Evolutionary conservation across 768 basidiomycete species (phyloP).

Genomic region (Podaxis sp.): DNA sequence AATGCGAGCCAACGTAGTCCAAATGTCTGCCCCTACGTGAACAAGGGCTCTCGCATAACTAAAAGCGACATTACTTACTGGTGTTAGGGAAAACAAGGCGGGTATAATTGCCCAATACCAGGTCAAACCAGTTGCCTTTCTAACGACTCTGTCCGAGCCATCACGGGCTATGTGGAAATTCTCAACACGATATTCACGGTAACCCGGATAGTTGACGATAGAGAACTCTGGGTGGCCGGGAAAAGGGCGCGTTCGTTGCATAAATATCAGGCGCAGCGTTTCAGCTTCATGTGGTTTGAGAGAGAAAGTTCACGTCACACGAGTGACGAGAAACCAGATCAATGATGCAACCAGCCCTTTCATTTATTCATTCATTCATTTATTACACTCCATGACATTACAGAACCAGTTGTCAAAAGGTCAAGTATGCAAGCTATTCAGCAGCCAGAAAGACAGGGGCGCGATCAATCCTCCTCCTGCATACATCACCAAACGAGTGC

Average conservation of each 20-base stretch:
- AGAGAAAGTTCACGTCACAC: background rate
- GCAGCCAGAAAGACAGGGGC: slow-evolving; percentile 49
- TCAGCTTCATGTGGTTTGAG: background rate
- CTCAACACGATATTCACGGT: slow-evolving; percentile 61
- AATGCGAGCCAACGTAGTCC: slow-evolving; percentile 1
- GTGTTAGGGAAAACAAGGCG: background rate
- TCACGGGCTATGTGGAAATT: slow-evolving; percentile 38
- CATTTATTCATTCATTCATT: background rate
- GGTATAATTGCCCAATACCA: slow-evolving; percentile 23
- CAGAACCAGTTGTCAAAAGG: background rate
- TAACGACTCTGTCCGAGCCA: slow-evolving; percentile 27
- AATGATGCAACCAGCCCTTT: background rate
- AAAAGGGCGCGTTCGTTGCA: slow-evolving; percentile 30
- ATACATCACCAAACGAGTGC: slow-evolving; percentile 61
- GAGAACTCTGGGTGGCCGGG: slow-evolving; percentile 50
- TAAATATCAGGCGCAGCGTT: slow-evolving; percentile 9
- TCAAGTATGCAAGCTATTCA: slow-evolving; percentile 57
- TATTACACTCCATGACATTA: background rate
- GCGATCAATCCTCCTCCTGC: slow-evolving; percentile 48
- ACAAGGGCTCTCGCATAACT: background rate
- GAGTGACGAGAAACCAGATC: background rate
- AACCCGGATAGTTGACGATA: slow-evolving; percentile 44
- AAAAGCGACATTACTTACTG: background rate
- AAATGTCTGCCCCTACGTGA: background rate
- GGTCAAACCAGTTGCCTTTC: slow-evolving; percentile 34